These are phyloP conservation scores for Candida frijolesensis DNA, from an alignment of 1,139 yeast species.

Conservation along the genomic window DNA sequence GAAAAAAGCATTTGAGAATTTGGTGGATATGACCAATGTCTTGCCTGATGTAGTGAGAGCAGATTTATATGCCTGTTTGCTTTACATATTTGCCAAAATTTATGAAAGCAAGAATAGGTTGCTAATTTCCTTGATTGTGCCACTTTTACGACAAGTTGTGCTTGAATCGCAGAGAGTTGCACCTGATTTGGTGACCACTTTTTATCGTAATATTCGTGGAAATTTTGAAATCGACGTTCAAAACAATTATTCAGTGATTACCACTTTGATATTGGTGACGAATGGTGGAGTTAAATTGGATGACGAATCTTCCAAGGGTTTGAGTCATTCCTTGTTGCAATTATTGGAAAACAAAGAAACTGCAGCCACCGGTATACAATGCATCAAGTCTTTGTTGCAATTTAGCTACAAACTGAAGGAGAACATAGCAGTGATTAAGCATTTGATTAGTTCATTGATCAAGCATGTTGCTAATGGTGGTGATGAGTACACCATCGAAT, in stretches of 20 bases:
- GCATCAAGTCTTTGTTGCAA: conserved; percentile 58
- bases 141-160: conserved; percentile 56
- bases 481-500: conserved; percentile 19
- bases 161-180: conserved; percentile 30
- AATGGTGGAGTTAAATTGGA: conserved; percentile 47
- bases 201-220: conserved; percentile 37
- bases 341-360: conserved; percentile 32
- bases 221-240: conserved; percentile 25
- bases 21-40: conserved; percentile 61
- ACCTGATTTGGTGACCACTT: conserved; percentile 35
- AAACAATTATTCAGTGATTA: conserved; percentile 50
- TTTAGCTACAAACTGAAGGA: conserved; percentile 29
- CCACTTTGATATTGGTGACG: conserved; percentile 62
- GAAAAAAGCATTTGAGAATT: conserved; percentile 54
- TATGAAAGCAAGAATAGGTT: conserved; percentile 51
- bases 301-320: conserved; percentile 31
- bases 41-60: conserved; percentile 69
- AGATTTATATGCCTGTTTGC: conserved; percentile 71
- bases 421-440: conserved; percentile 30
- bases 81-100: conserved; percentile 64
- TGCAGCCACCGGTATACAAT: conserved; percentile 54
- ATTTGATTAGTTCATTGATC: conserved; percentile 34
- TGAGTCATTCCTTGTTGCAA: conserved; percentile 37
- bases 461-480: conserved; percentile 20
- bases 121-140: conserved; percentile 55